Percentiles rank a stretch among this genome's conserved stretches.
Conservation (phyloP, 768 basidiomycete species). For the Butyriboletus loyo region DNA sequence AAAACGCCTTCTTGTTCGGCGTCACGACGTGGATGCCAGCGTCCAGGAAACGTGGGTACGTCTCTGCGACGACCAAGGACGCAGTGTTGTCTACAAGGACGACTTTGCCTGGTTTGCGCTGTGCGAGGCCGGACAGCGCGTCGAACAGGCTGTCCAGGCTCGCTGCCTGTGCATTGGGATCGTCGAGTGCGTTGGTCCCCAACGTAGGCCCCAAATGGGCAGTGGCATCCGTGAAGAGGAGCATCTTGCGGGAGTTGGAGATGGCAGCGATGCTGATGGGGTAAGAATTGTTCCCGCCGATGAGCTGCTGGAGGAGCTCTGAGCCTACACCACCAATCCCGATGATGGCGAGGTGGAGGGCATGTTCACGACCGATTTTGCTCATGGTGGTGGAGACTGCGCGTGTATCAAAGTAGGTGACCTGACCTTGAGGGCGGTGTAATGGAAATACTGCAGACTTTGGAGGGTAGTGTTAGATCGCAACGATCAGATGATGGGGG, state of each 20-base stretch:
- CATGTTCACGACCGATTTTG: constrained; percentile 21
- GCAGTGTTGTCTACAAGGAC: constrained; percentile 92
- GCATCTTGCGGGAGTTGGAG: constrained; percentile 60
- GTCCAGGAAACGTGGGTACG: constrained; percentile 78
- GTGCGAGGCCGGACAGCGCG: constrained; percentile 45
- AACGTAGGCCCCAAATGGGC: constrained; percentile 35
- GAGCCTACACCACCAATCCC: constrained; percentile 93
- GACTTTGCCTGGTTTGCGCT: constrained; percentile 45
- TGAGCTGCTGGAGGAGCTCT: constrained; percentile 81
- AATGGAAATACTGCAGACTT: background rate
- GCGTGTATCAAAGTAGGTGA: constrained; percentile 1
- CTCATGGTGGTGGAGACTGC: constrained; percentile 12
- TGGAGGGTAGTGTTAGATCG: constrained; percentile 5
- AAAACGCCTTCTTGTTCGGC: constrained; percentile 97
- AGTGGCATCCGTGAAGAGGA: constrained; percentile 51
- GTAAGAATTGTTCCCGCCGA: constrained; percentile 46
- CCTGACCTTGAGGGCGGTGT: background rate
- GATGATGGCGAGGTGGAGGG: constrained; percentile 67
- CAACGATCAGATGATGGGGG: constrained; percentile 4
- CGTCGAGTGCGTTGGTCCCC: constrained; percentile 50
- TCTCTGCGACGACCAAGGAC: constrained; percentile 70
- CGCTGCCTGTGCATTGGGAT: constrained; percentile 30
- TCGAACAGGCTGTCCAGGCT: constrained; percentile 40
- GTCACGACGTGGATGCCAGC: constrained; percentile 87
- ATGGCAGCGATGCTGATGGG: constrained; percentile 68